phyloP scores from a whole-genome alignment of 352 stramenopile species.

The Phytopythium montanum region DNA sequence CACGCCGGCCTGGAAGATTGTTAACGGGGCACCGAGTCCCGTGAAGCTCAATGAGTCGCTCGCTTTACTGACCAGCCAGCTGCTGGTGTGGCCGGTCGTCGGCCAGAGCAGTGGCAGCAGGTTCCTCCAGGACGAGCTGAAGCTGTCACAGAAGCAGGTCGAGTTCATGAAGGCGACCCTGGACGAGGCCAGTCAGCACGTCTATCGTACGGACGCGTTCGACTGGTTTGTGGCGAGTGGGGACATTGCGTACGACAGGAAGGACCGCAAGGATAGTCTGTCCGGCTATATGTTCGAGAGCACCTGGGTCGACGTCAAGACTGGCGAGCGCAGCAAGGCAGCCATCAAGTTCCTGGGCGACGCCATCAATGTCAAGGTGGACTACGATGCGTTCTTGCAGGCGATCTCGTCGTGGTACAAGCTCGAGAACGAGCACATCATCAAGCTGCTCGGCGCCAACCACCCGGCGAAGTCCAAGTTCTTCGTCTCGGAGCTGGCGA shows the following conservation, averaged over 20 bases:
- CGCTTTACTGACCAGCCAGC: conserved; percentile 12
- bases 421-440: conserved; percentile 22
- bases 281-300: conserved; percentile 7
- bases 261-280: conserved; percentile 4
- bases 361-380: neutral
- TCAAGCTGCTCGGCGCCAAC: conserved; percentile 30
- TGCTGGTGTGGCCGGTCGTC: conserved; percentile 1
- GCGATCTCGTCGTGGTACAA: conserved; percentile 27
- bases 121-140: conserved; percentile 5
- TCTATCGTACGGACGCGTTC: conserved; percentile 12
- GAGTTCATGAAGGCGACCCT: conserved; percentile 11
- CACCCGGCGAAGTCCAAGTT: no score
- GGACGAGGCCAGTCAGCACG: conserved; percentile 7
- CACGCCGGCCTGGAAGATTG: neutral
- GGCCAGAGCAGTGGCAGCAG: neutral
- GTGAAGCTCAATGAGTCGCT: conserved; percentile 19
- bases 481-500: no score
- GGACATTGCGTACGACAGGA: conserved; percentile 6
- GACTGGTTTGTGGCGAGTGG: conserved; percentile 19
- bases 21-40: neutral
- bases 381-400: conserved; percentile 15
- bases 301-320: conserved; percentile 14
- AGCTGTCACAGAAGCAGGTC: neutral
- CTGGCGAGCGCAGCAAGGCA: conserved; percentile 1
- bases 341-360: neutral